These are phyloP conservation scores for Polytolypa hystricis DNA, from an alignment of 2,329 filamentous ascomycete species.

Conservation along the genomic window DNA sequence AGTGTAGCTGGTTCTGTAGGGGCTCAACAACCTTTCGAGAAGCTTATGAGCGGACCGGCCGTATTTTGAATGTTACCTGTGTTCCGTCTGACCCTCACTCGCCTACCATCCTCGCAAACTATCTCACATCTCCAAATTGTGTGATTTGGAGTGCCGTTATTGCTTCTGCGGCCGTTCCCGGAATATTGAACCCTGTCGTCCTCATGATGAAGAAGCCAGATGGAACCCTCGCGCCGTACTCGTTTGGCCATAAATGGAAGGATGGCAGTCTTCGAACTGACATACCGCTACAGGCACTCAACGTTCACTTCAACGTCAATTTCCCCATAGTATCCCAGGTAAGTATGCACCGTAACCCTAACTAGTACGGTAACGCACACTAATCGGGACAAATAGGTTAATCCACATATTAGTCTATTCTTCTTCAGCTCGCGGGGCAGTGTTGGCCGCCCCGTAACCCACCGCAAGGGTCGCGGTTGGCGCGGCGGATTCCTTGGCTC, in stretches of 20 bases:
- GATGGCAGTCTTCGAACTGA: slow-evolving; percentile 90
- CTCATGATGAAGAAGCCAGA: slow-evolving; percentile 77
- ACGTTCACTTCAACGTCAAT: slow-evolving; percentile 96
- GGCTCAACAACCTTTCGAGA: slow-evolving; percentile 92
- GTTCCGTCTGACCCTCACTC: slow-evolving; percentile 93
- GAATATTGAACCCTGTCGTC: slow-evolving; percentile 89
- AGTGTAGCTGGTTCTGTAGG: slow-evolving; percentile 78
- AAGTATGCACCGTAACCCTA: slow-evolving; percentile 10
- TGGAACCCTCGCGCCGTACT: slow-evolving; percentile 74
- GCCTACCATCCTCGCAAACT: slow-evolving; percentile 84
- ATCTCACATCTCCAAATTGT: slow-evolving; percentile 88
- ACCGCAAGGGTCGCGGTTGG: slow-evolving; percentile 88
- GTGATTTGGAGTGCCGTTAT: slow-evolving; percentile 97
- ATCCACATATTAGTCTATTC: slow-evolving; percentile 96
- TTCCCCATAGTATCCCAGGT: slow-evolving; percentile 73
- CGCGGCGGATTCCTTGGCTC: slow-evolving; percentile 88
- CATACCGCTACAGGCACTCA: slow-evolving; percentile 86
- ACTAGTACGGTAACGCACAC: too few relatives aligned
- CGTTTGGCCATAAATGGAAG: slow-evolving; percentile 98
- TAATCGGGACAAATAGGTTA: too few relatives aligned
- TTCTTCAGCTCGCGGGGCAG: slow-evolving; percentile 93
- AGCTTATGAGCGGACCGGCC: slow-evolving; percentile 84
- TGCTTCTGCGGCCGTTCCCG: slow-evolving; percentile 88
- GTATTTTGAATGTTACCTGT: slow-evolving; percentile 90
- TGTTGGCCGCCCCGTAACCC: slow-evolving; percentile 86